Evolutionary conservation across 2,329 filamentous ascomycete genomes (phyloP).

Genomic region (Coniella vitis): DNA sequence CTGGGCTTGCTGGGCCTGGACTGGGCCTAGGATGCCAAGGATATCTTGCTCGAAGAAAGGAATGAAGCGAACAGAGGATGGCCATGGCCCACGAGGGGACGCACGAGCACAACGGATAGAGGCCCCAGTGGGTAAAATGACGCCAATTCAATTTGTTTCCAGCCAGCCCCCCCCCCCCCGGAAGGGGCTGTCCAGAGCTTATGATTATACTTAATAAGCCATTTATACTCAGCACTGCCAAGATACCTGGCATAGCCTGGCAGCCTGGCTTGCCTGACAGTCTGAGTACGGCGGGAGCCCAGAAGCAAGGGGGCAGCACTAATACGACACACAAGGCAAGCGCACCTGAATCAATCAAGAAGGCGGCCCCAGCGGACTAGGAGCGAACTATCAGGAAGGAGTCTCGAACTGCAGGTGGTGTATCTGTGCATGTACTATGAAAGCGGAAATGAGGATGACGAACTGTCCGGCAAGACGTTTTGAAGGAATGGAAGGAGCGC

Average conservation of each 20-base stretch:
- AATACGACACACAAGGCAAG: no score
- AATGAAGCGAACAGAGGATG: not conserved
- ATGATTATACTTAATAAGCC: no score
- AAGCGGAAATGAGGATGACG: not conserved
- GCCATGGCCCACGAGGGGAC: not conserved
- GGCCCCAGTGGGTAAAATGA: slow-evolving; percentile 3
- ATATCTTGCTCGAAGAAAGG: not conserved
- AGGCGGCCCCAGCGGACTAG: not conserved
- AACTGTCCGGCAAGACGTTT: no score
- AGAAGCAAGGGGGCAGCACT: no score
- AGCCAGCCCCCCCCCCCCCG: no score
- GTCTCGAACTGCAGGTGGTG: not conserved
- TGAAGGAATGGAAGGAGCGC: no score
- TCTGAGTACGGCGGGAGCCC: no score
- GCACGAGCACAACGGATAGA: not conserved
- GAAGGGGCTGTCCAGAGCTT: no score
- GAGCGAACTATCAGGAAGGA: not conserved
- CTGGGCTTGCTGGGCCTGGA: not conserved
- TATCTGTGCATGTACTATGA: not conserved
- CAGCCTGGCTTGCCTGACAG: no score
- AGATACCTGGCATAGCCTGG: no score
- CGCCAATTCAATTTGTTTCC: not conserved
- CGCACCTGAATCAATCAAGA: not conserved
- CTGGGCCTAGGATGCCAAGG: not conserved
- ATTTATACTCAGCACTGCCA: no score